Conservation (phyloP, 2,329 filamentous ascomycete genomes). For the Alternaria angustiovoidea region DNA sequence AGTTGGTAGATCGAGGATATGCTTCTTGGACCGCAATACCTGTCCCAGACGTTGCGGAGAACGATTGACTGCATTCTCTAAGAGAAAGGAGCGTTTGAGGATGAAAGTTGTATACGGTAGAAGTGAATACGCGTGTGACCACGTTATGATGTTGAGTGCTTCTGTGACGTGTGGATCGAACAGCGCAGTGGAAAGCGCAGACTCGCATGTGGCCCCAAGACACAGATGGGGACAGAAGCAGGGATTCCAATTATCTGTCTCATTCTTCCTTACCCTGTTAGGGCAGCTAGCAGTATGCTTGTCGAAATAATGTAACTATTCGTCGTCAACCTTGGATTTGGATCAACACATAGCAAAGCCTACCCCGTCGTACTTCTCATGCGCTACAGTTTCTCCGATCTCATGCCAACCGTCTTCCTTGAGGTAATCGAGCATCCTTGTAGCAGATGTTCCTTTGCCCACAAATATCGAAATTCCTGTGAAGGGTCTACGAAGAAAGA, state of each 20-base stretch:
- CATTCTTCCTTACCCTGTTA: too few relatives aligned
- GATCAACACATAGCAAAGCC: background rate
- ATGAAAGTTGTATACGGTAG: background rate
- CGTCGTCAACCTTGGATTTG: background rate
- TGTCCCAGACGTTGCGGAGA: background rate
- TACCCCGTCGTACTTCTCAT: background rate
- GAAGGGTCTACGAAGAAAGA: background rate
- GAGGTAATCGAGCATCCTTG: background rate
- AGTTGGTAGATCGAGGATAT: background rate
- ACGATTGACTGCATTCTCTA: background rate
- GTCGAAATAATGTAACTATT: background rate
- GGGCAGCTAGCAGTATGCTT: background rate
- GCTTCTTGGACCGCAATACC: background rate
- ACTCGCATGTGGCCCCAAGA: background rate
- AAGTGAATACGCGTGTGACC: background rate
- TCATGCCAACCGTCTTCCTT: background rate
- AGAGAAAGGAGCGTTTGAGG: background rate
- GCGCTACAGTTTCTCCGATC: background rate
- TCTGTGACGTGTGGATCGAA: background rate
- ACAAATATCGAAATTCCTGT: background rate
- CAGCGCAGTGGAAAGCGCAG: background rate
- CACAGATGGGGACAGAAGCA: background rate
- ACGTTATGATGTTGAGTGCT: background rate
- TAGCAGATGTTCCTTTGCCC: background rate
- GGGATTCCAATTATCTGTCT: background rate